phyloP scores from a whole-genome alignment of 306 rosid species.

The Senna siamea region DNA sequence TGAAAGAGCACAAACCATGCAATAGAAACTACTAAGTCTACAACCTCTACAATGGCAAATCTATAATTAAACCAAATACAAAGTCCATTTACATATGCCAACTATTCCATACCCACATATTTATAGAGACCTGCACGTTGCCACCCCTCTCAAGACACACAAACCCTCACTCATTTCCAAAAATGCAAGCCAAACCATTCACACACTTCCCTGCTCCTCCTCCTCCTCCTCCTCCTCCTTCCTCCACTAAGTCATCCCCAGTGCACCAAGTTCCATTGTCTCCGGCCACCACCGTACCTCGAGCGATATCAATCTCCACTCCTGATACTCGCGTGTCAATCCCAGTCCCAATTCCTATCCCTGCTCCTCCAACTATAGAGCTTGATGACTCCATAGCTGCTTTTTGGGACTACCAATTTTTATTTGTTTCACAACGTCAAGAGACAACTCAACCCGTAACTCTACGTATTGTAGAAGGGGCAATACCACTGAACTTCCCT shows the following conservation, averaged over 20 bases:
- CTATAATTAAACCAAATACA: slow-evolving; percentile 35
- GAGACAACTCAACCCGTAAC: slow-evolving; percentile 56
- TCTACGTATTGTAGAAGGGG: slow-evolving; percentile 58
- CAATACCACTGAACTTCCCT: slow-evolving; percentile 68
- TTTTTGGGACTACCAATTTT: slow-evolving; percentile 84
- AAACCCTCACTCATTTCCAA: not conserved
- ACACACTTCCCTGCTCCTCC: slow-evolving; percentile 54
- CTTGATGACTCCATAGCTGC: slow-evolving; percentile 63
- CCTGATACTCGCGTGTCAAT: slow-evolving; percentile 31
- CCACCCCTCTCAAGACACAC: slow-evolving; percentile 14
- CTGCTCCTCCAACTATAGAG: slow-evolving; percentile 34
- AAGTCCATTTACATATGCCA: slow-evolving; percentile 26
- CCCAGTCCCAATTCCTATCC: not conserved
- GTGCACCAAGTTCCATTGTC: slow-evolving; percentile 29
- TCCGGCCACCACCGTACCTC: slow-evolving; percentile 34
- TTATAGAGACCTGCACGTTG: slow-evolving; percentile 6
- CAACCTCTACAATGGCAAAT: slow-evolving; percentile 46
- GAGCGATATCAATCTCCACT: slow-evolving; percentile 52
- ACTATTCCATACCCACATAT: slow-evolving; percentile 11
- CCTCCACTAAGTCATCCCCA: slow-evolving; percentile 44
- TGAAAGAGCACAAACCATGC: slow-evolving; percentile 51
- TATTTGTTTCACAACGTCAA: slow-evolving; percentile 73
- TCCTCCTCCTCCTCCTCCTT: slow-evolving; percentile 61
- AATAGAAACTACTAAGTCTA: not conserved
- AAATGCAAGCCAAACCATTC: slow-evolving; percentile 60